Base-by-base conservation (phyloP, 768 basidiomycete genomes). In the Boletus subcaerulescens region DNA sequence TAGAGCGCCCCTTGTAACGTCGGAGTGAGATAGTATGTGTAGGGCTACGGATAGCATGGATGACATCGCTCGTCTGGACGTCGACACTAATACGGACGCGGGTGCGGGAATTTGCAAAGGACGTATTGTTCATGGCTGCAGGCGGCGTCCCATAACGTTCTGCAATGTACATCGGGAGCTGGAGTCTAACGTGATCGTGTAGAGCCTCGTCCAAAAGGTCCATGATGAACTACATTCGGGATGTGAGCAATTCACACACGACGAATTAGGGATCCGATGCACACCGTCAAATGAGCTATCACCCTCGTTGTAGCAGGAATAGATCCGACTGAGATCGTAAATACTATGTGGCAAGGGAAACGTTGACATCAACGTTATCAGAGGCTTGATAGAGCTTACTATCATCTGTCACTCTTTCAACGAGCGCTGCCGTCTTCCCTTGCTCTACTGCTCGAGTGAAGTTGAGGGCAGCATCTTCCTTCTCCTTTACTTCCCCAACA, bases 261-360 rank as follows among this genome's bases (percentile, higher is more conserved):
- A 42, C 1, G 5, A 29, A n/a, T 1, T 3, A 52, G 11, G 1
- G 18, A 38, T 13, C 3, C 10, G 20, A 38, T 45, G 61, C 76
- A 50, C 59, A 83, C 82, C 42, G 76, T 76, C 33, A 83, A 24
- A 33, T 65, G 68, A 0, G 75, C 73, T 24, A 66, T 69, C 4
- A 83, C 75, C 1, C 64, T 76, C 40, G 74, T 58, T 2, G 58
- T 56, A 0, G 78, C 69, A 31, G 79, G 78, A 48, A 85, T 75
- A 0, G 79, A 77, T 11, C 83, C 83, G 5, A 85, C 60, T 4
- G 83, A 84, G 36, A 85, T 80, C 0, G 77, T 80, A 61, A 84
- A 83, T 50, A 82, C 83, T 85, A 43, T 0, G 43, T 11, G 13
- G 26, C 11, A 7, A 39, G 33, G 12, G 26, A 33, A 5, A 3